Evolutionary conservation across 768 basidiomycete genomes (phyloP).

Genomic region (Auricularia sp.): DNA sequence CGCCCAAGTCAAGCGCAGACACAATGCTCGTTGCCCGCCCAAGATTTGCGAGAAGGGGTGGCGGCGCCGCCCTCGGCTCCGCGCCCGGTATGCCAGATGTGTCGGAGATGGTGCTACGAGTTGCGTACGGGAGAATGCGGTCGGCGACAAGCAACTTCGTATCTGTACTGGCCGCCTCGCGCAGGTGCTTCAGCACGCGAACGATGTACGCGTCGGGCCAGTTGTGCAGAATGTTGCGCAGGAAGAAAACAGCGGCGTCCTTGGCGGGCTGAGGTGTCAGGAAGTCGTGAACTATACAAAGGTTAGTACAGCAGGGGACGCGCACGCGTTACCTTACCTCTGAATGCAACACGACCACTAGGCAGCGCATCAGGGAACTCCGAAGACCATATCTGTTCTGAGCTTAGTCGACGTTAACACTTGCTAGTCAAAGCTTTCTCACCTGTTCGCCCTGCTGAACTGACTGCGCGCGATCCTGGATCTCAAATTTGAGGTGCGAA

Average conservation of each 20-base stretch:
- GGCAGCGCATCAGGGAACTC: slow-evolving; percentile 50
- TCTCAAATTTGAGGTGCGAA: slow-evolving; percentile 6
- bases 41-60: slow-evolving; percentile 60
- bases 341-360: slow-evolving; percentile 41
- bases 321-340: slow-evolving; percentile 26
- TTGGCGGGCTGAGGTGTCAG: slow-evolving; percentile 47
- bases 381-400: slow-evolving; percentile 43
- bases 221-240: slow-evolving; percentile 66
- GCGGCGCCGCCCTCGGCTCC: slow-evolving; percentile 30
- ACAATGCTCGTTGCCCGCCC: slow-evolving; percentile 61
- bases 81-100: slow-evolving; percentile 39
- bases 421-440: too few relatives aligned
- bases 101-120: slow-evolving; percentile 35
- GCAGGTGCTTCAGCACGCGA: slow-evolving; percentile 35
- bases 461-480: slow-evolving; percentile 8
- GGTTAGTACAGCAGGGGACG: neutral
- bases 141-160: slow-evolving; percentile 65
- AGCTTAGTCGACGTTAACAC: too few relatives aligned
- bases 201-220: slow-evolving; percentile 56
- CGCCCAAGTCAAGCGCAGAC: slow-evolving; percentile 63
- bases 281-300: slow-evolving; percentile 54
- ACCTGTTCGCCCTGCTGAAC: slow-evolving; percentile 3
- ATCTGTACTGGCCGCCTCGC: slow-evolving; percentile 27
- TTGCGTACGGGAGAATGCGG: slow-evolving; percentile 59
- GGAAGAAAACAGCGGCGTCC: slow-evolving; percentile 50